Base-by-base conservation (phyloP, 768 basidiomycete genomes). In the Tulasnella sp. region DNA sequence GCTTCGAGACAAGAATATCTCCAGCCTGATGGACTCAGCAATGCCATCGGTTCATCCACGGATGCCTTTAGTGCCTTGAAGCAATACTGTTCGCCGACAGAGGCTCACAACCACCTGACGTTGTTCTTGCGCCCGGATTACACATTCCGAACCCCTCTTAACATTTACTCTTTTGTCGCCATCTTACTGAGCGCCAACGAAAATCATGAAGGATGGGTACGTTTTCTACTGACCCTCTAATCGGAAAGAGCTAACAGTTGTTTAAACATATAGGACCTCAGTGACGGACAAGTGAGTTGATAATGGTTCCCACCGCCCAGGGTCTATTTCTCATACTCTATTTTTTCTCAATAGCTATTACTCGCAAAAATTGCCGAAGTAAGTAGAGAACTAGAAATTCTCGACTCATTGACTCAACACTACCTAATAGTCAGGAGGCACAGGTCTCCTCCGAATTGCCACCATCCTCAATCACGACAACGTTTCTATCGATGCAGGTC, bases 281-380 rank as follows among this genome's bases (percentile, higher is more conserved):
- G 4, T 55, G 74, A 76, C 52, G 73, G 72, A 4, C 76, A 76
- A 64, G 74, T 76, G 54, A 55, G 65, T 55, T n/a, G n/a, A n/a
- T n/a, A n/a, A n/a, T n/a, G n/a, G n/a, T n/a, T n/a, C n/a, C 37
- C 7, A 35, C 20, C 53, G 45, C 7, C 44, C 31, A 27, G 32
- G 29, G 34, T 41, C 50, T 25, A 8, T 48, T 52, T n/a, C 50
- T 6, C 8, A 2, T 48, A 1, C 42, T 27, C 25, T 22, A 16
- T 46, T 13, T 8, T 27, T 49, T 22, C 51, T 58, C 16, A 40
- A 0, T 49, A 75, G 69, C 64, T 72, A 5, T 58, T 77, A 19
- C 61, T 73, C 3, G 58, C 63, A 13, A 60, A 61, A 0, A 58
- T 74, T 24, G 63, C 69, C 9, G 66, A 64, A 6, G 72, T 72